Evolutionary conservation across 805 yeast genomes (phyloP), one percentile per base, ranked within the genome.

Genomic region (Kuraishia hungarica): DNA sequence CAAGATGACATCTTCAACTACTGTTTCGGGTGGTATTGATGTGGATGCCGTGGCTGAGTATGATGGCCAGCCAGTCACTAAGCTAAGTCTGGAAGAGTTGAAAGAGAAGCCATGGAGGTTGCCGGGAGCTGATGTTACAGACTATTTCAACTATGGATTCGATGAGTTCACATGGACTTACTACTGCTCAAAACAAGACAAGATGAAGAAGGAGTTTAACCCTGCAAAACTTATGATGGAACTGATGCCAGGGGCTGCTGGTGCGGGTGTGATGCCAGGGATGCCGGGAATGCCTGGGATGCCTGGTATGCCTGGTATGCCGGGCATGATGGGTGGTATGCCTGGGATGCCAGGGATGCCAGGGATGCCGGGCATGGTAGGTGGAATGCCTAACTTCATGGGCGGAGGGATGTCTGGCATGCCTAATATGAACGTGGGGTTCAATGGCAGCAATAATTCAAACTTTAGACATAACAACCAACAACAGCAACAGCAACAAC

Each of bases 21-120:
- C 60, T 8, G 61, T 56, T 19, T 35, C 57, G 56, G 19, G 60
- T 52, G 54, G 57, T 53, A 71, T 87, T 17, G 91, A 89, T 61
- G 77, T 90, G n/a, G 82, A 87, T 62, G 80, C 80, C 48, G 83
- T 87, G 20, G 96, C 90, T 1, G 83, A 79, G 58, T 78, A 78
- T 57, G 87, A 91, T 53, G 97, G 96, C 2, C 78, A 82, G 61
- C 96, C 96, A 2, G 74, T 94, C 52, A 89, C 96, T 0, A 83
- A 87, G 60, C 77, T 93, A 13, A 86, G 88, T 57, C 77, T 93
- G 11, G 93, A 87, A 57, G 86, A 84, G 54, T 72, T 92, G 52
- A 90, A 89, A 60, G 96, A 91, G 60, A 96, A 96, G 72, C 99
- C 99, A 8, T 94, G 99, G 99, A 81, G 99, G 66, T 84, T 88